phyloP scores from a whole-genome alignment of 352 stramenopile species.

The Blastocystis sp. region DNA sequence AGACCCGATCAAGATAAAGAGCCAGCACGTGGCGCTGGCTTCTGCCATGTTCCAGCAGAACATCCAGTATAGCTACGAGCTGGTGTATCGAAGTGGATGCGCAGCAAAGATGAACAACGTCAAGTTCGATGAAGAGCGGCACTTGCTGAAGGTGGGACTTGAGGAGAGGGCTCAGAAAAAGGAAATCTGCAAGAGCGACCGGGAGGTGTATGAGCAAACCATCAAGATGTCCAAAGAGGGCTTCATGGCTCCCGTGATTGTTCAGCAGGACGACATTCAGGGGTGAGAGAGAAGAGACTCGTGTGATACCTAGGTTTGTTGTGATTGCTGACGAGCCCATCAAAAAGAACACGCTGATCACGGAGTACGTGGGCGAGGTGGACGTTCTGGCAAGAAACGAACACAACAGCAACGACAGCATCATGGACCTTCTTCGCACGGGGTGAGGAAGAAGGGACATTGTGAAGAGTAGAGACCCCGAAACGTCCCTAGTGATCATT shows the following conservation, averaged over 20 bases:
- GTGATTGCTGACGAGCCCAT: constrained; percentile 63
- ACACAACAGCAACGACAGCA: constrained; percentile 67
- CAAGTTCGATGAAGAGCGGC: constrained; percentile 47
- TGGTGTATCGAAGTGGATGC: constrained; percentile 49
- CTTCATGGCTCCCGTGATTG: constrained; percentile 57
- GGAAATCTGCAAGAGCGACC: constrained; percentile 54
- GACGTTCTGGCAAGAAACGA: constrained; percentile 61
- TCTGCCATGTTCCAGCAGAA: constrained; percentile 50
- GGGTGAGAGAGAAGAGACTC: background rate
- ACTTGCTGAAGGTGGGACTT: background rate
- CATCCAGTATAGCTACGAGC: constrained; percentile 43
- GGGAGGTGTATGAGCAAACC: constrained; percentile 30
- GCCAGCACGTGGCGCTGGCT: constrained; percentile 53
- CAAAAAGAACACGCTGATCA: constrained; percentile 52
- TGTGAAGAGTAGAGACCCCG: constrained; percentile 11
- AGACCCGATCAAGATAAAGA: constrained; percentile 46
- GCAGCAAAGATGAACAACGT: constrained; percentile 22
- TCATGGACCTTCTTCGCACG: constrained; percentile 59
- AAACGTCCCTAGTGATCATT: constrained; percentile 69
- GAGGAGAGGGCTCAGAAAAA: background rate
- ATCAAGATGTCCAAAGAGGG: constrained; percentile 16
- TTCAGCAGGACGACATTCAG: constrained; percentile 49
- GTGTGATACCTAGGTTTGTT: constrained; percentile 26
- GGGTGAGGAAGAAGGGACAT: background rate
- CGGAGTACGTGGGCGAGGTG: constrained; percentile 59